phyloP scores from a whole-genome alignment of 768 basidiomycete genomes.

The Boletus barrowsii region DNA sequence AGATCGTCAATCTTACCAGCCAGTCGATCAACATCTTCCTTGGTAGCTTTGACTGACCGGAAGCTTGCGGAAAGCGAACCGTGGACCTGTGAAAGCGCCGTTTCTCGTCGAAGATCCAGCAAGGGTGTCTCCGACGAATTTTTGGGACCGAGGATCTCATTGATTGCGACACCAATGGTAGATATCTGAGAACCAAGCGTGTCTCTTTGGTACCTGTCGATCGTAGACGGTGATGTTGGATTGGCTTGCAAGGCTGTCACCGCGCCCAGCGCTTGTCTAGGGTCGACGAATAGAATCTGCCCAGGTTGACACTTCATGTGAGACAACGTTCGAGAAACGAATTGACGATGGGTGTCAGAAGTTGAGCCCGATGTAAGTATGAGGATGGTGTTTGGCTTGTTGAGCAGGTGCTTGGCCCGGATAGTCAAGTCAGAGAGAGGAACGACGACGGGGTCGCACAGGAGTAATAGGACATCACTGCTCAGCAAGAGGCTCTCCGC shows the following conservation, averaged over 20 bases:
- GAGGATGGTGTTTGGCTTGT: slow-evolving; percentile 43
- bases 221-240: slow-evolving; percentile 43
- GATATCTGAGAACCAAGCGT: slow-evolving; percentile 60
- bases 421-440: slow-evolving; percentile 39
- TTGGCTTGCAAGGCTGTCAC: slow-evolving; percentile 46
- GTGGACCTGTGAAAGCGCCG: slow-evolving; percentile 38
- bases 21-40: slow-evolving; percentile 36
- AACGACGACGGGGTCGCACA: slow-evolving; percentile 59
- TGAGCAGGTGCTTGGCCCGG: slow-evolving; percentile 26
- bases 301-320: slow-evolving; percentile 26
- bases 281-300: slow-evolving; percentile 50
- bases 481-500: slow-evolving; percentile 24
- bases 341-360: slow-evolving; percentile 12
- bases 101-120: slow-evolving; percentile 33
- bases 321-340: slow-evolving; percentile 22
- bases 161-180: slow-evolving; percentile 41
- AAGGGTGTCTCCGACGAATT: slow-evolving; percentile 6
- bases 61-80: slow-evolving; percentile 40
- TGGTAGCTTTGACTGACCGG: slow-evolving; percentile 27
- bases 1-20: slow-evolving; percentile 36
- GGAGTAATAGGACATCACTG: slow-evolving; percentile 63
- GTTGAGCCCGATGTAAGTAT: slow-evolving; percentile 35
- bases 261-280: slow-evolving; percentile 54
- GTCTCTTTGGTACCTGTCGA: slow-evolving; percentile 65
- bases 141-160: slow-evolving; percentile 13